Percentiles rank a stretch among this genome's conserved stretches.
phyloP scores from a whole-genome alignment of 2,329 filamentous ascomycete species.

The Trichophyton verrucosum region DNA sequence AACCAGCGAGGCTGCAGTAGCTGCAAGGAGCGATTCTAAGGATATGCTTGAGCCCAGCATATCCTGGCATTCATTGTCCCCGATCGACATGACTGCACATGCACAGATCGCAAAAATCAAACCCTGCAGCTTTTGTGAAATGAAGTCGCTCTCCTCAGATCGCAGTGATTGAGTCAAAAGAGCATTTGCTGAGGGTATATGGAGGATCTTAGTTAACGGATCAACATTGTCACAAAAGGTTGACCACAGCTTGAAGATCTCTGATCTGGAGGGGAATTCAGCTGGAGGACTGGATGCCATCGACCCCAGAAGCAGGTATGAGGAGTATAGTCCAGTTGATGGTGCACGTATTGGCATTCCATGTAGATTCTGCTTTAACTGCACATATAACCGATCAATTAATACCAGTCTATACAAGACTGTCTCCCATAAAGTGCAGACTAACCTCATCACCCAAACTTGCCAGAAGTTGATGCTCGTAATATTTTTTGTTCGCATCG shows the following conservation, averaged over 20 bases:
- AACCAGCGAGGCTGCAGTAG: constrained; percentile 11
- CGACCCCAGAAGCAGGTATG: not conserved
- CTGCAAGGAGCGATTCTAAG: not conserved
- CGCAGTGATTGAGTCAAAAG: not conserved
- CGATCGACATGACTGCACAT: constrained; percentile 20
- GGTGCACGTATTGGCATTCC: not conserved
- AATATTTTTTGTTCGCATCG: not conserved
- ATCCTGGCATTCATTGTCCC: constrained; percentile 24
- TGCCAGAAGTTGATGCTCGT: not conserved
- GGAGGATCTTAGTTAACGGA: constrained; percentile 58
- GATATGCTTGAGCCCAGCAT: constrained; percentile 19
- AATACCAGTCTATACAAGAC: not conserved
- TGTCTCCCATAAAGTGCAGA: not conserved
- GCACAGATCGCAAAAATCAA: constrained; percentile 21
- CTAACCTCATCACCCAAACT: not conserved
- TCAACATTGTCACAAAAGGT: constrained; percentile 39
- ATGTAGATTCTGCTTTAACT: not conserved
- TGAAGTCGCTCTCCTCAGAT: not conserved
- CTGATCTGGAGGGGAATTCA: not conserved
- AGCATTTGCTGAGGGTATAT: constrained; percentile 56
- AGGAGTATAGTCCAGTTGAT: not conserved
- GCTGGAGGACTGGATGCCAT: not conserved
- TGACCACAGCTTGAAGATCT: not conserved
- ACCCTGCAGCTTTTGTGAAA: not conserved
- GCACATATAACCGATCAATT: not conserved